Conservation (phyloP, 2,329 filamentous ascomycete species). For the Sarocladium strictum region DNA sequence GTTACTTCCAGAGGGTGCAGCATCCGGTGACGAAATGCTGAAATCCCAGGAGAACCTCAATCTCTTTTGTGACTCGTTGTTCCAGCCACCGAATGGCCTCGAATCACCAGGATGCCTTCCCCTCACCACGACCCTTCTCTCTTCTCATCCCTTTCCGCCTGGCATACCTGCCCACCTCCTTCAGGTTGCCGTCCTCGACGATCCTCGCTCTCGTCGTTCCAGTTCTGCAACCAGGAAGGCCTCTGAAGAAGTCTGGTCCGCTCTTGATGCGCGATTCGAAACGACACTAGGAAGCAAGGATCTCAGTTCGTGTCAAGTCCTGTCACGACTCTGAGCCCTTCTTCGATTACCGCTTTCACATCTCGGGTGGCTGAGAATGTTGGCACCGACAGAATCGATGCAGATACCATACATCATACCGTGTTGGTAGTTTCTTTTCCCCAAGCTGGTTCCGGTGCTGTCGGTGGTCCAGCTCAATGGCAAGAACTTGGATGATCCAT, state of each 20-base stretch:
- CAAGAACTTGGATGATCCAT: conserved; percentile 35
- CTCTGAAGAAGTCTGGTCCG: conserved; percentile 13
- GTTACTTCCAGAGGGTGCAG: too few species aligned
- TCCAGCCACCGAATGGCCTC: too few species aligned
- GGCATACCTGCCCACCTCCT: conserved; percentile 29
- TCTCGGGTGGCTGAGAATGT: conserved; percentile 18
- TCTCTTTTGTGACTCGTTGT: neutral
- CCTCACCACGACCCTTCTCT: neutral
- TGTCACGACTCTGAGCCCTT: conserved; percentile 29
- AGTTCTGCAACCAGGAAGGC: conserved; percentile 21
- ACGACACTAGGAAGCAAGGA: conserved; percentile 21
- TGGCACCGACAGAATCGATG: conserved; percentile 20
- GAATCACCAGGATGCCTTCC: neutral
- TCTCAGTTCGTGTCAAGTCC: conserved; percentile 32
- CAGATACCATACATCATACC: conserved; percentile 28
- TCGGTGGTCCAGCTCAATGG: conserved; percentile 22
- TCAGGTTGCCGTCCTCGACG: conserved; percentile 28
- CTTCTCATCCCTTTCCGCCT: neutral
- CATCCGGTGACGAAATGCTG: too few species aligned
- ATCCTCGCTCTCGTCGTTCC: conserved; percentile 22
- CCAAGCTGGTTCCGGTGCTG: conserved; percentile 28
- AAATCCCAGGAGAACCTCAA: too few species aligned
- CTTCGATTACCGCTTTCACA: conserved; percentile 32
- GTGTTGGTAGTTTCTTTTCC: conserved; percentile 27
- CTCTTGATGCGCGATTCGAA: conserved; percentile 20